A percentile compares a stretch with the other conserved stretches of the same genome.
Evolutionary conservation across 345 rosid genomes (phyloP).

Genomic region (Corymbia maculata): DNA sequence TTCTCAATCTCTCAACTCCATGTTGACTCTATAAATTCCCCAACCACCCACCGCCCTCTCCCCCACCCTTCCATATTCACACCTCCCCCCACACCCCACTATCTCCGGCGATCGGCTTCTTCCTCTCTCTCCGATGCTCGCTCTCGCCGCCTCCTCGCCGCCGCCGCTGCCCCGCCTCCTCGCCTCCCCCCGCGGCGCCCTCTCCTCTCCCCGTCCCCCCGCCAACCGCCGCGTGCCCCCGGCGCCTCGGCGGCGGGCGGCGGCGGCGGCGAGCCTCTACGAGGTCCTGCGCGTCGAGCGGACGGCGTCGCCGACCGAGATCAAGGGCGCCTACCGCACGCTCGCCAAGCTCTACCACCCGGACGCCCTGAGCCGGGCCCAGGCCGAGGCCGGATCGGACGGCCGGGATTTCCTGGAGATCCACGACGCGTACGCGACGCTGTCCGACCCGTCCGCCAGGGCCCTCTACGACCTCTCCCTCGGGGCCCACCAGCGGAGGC

Average conservation of each 20-base stretch:
- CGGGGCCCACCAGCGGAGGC: not conserved
- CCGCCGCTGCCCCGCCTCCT: not conserved
- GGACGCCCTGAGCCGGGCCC: not conserved
- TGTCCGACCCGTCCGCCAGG: conserved; percentile 69
- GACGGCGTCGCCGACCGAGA: conserved; percentile 4
- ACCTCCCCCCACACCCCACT: not conserved
- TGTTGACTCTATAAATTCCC: not conserved
- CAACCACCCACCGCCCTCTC: not conserved
- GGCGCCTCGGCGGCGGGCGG: not conserved
- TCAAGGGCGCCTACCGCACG: conserved; percentile 5
- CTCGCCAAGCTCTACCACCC: conserved; percentile 6
- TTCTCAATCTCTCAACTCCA: not conserved
- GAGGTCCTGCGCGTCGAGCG: not conserved
- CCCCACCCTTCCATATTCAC: not conserved
- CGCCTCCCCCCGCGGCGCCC: not conserved
- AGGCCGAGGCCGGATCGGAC: conserved; percentile 8
- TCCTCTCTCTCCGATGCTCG: not conserved
- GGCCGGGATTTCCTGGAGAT: conserved; percentile 62
- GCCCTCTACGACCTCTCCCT: conserved; percentile 59
- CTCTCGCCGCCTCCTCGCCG: not conserved
- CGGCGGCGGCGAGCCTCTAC: conserved; percentile 14
- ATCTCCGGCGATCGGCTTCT: not conserved
- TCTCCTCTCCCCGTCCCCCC: not conserved
- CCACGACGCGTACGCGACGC: conserved; percentile 59
- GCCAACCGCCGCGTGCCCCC: not conserved